A percentile compares a stretch with the other conserved stretches of the same genome.
These are phyloP conservation scores for Fusarium continuum DNA, from an alignment of 2,329 filamentous ascomycete genomes.

Conservation along the genomic window DNA sequence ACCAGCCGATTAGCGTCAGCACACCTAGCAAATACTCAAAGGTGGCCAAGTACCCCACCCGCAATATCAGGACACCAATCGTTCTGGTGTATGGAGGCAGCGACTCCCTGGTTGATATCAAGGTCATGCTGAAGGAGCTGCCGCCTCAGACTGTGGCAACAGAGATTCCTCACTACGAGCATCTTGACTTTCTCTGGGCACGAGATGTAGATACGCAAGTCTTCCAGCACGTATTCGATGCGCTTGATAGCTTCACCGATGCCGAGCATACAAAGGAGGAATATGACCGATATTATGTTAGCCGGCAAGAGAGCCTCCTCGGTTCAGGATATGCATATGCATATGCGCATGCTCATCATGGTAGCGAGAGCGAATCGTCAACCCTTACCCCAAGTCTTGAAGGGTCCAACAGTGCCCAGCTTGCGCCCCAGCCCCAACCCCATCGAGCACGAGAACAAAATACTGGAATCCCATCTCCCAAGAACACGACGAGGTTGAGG, in stretches of 20 bases:
- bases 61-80: conserved; percentile 95
- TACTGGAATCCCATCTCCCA: conserved; percentile 28
- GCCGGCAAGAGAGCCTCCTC: conserved; percentile 61
- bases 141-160: conserved; percentile 85
- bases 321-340: conserved; percentile 47
- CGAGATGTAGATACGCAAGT: conserved; percentile 83
- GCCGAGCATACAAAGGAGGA: conserved; percentile 68
- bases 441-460: conserved; percentile 45
- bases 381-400: conserved; percentile 42
- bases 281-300: conserved; percentile 65
- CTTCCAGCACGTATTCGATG: conserved; percentile 91
- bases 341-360: conserved; percentile 40
- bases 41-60: conserved; percentile 93
- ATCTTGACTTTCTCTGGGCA: conserved; percentile 96
- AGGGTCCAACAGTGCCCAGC: conserved; percentile 11
- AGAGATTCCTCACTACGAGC: conserved; percentile 92
- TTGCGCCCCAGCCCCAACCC: conserved; percentile 28
- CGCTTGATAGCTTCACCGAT: conserved; percentile 76
- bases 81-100: conserved; percentile 93
- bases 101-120: conserved; percentile 93
- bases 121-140: conserved; percentile 88
- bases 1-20: conserved; percentile 76
- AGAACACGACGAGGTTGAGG: conserved; percentile 26
- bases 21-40: conserved; percentile 88
- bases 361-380: conserved; percentile 52